Conservation (phyloP, 2,329 filamentous ascomycete genomes). For the Colletotrichum salicis region DNA sequence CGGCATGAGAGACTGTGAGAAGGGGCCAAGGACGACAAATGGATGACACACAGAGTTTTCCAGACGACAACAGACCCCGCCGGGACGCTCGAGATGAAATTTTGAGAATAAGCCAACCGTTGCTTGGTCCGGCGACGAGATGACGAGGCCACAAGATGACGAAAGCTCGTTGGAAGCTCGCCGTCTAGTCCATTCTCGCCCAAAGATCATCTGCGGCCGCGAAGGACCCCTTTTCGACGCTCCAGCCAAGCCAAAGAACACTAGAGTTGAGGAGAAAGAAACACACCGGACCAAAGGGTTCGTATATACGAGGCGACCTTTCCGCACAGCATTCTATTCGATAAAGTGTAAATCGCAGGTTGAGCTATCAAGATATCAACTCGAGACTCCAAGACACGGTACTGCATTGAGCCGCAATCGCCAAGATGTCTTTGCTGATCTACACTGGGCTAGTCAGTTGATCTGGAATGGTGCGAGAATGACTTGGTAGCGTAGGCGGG, state of each 20-base stretch:
- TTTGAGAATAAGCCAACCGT: constrained; percentile 12
- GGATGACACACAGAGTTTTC: constrained; percentile 12
- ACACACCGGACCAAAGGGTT: background rate
- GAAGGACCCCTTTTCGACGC: background rate
- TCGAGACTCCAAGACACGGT: constrained; percentile 4
- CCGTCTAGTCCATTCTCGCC: background rate
- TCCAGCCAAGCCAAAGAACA: constrained; percentile 6
- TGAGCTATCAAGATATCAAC: background rate
- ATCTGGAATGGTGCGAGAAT: background rate
- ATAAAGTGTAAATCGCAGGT: background rate
- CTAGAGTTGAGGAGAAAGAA: background rate
- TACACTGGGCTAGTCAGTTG: background rate
- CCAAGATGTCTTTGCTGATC: constrained; percentile 17
- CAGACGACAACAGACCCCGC: constrained; percentile 19
- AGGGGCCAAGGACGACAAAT: background rate
- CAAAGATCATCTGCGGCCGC: background rate
- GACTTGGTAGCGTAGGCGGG: background rate
- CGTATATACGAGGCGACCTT: background rate
- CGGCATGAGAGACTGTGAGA: background rate
- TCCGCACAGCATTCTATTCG: background rate
- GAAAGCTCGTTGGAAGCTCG: background rate
- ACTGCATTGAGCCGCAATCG: constrained; percentile 19
- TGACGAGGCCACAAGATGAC: constrained; percentile 1
- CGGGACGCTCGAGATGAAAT: background rate
- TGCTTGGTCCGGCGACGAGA: constrained; percentile 21